Conservation (phyloP, 2,329 filamentous ascomycete species). For the Penicillium frequentans region DNA sequence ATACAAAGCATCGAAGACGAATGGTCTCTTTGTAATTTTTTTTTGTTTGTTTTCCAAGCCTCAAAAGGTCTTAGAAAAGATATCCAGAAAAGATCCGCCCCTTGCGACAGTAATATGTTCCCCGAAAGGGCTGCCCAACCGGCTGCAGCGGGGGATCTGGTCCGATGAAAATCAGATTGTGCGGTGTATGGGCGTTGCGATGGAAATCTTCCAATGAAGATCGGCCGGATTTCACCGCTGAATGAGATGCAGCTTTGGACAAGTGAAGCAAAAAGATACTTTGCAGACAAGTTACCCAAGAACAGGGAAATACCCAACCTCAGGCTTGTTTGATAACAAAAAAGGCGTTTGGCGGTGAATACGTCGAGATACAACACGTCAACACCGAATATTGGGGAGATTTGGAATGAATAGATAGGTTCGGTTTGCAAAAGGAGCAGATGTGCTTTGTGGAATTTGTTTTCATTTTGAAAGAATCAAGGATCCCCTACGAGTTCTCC, state of each 20-base stretch:
- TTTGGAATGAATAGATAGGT: not conserved
- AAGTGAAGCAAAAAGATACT: not conserved
- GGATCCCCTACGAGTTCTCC: not conserved
- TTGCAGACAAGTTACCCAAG: not conserved
- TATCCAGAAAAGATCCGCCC: conserved; percentile 2
- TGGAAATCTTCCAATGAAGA: conserved; percentile 3
- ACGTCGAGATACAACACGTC: not conserved
- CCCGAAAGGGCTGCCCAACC: conserved; percentile 3
- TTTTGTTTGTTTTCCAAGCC: not conserved
- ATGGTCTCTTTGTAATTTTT: not conserved
- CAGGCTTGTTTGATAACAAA: not conserved
- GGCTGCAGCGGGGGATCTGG: conserved; percentile 3
- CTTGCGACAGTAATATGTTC: not conserved
- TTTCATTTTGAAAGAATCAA: not conserved
- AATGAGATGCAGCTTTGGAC: not conserved
- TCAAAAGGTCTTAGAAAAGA: not conserved
- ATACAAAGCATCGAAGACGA: not conserved
- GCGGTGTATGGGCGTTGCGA: conserved; percentile 2
- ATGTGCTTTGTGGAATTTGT: not conserved
- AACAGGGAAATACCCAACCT: not conserved
- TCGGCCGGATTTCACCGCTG: conserved; percentile 1
- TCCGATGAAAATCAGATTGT: conserved; percentile 6
- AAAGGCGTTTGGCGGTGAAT: conserved; percentile 1
- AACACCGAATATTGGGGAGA: not conserved
- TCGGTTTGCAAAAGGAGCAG: not conserved